Evolutionary conservation across 1,284 basidiomycete species (phyloP).

Genomic region (Meripilus lineatus): DNA sequence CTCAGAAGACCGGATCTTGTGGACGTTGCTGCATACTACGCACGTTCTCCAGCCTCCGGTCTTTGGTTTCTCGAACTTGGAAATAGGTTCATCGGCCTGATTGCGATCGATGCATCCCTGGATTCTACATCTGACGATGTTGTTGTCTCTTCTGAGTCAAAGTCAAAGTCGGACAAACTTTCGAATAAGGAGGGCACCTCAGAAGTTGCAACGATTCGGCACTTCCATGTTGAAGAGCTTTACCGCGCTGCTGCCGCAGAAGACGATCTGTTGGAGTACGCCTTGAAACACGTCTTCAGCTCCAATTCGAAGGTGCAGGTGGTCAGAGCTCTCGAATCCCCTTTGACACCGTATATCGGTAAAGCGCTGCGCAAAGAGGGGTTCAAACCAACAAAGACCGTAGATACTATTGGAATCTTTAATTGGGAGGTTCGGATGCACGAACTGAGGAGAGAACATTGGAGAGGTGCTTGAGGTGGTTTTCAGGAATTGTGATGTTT

Average conservation of each 20-base stretch:
- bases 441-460: background rate
- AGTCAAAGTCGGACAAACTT: constrained; percentile 14
- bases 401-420: constrained; percentile 1
- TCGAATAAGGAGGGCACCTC: constrained; percentile 33
- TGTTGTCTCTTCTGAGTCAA: constrained; percentile 15
- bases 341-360: constrained; percentile 48
- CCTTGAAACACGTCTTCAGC: constrained; percentile 53
- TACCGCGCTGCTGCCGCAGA: constrained; percentile 57
- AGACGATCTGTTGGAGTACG: constrained; percentile 60
- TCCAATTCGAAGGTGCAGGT: constrained; percentile 34
- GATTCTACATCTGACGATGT: constrained; percentile 32
- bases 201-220: constrained; percentile 60
- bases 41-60: constrained; percentile 52
- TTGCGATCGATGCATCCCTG: constrained; percentile 60
- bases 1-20: constrained; percentile 57
- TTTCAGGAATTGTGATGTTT: too few relatives aligned
- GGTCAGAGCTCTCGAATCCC: constrained; percentile 44
- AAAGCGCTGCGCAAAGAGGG: constrained; percentile 41
- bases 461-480: background rate
- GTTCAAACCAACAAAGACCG: constrained; percentile 31
- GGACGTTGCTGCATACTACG: constrained; percentile 54
- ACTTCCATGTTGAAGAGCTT: constrained; percentile 67
- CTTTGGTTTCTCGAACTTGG: constrained; percentile 68
- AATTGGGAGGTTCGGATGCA: constrained; percentile 6
- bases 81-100: constrained; percentile 56